These are phyloP conservation scores for Beauveria pseudobassiana DNA, from an alignment of 2,329 filamentous ascomycete species.

Conservation along the genomic window DNA sequence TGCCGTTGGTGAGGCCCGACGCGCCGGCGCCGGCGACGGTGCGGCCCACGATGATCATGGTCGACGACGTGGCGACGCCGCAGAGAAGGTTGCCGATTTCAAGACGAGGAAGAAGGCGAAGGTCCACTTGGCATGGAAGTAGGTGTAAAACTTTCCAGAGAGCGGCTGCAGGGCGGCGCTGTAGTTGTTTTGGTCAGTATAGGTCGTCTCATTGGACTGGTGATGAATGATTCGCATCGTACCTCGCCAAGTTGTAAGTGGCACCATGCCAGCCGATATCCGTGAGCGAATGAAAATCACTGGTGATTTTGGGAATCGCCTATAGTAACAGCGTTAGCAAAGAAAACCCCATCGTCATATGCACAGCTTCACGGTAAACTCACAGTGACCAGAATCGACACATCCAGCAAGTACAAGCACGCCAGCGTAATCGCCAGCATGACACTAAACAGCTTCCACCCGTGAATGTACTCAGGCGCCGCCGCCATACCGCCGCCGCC, in stretches of 20 bases:
- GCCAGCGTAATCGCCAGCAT: slow-evolving; percentile 32
- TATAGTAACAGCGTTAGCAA: slow-evolving; percentile 12
- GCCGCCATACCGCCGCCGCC: neutral
- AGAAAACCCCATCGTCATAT: neutral
- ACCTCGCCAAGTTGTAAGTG: slow-evolving; percentile 40
- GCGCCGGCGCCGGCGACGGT: slow-evolving; percentile 40
- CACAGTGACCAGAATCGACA: slow-evolving; percentile 46
- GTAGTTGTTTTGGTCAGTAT: slow-evolving; percentile 11
- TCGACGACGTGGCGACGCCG: slow-evolving; percentile 34
- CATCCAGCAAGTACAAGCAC: slow-evolving; percentile 41
- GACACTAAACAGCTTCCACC: slow-evolving; percentile 27
- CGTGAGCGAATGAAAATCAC: slow-evolving; percentile 39
- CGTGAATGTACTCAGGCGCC: slow-evolving; percentile 16
- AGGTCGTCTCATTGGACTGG: neutral
- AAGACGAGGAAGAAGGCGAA: slow-evolving; percentile 24
- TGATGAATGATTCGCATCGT: slow-evolving; percentile 11
- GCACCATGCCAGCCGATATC: slow-evolving; percentile 52
- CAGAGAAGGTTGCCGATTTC: slow-evolving; percentile 40
- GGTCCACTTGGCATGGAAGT: slow-evolving; percentile 26
- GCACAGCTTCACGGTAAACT: neutral
- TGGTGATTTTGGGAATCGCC: slow-evolving; percentile 43
- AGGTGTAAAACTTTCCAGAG: slow-evolving; percentile 42
- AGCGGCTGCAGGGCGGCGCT: slow-evolving; percentile 44
- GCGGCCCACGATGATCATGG: slow-evolving; percentile 42
- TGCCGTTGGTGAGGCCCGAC: slow-evolving; percentile 34